Evolutionary conservation across 371 early-diverging fungal species (phyloP), one percentile per base, ranked within the genome.

Genomic region (Syncephalastrum racemosum): DNA sequence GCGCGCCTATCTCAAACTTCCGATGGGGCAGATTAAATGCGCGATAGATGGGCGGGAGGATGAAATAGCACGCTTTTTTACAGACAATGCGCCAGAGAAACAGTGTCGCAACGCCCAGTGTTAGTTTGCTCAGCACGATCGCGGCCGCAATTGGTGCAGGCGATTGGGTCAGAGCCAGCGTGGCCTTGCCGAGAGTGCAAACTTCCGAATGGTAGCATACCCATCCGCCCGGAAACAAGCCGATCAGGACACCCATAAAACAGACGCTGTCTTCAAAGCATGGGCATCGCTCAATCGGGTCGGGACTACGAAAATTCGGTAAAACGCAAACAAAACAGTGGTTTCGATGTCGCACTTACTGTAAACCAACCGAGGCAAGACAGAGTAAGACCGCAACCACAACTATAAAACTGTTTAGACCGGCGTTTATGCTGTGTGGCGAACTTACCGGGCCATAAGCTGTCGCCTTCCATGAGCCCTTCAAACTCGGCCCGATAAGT

Each of bases 211-310:
- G 67, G 12, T 73, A 62, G 54, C 75, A 75, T 6, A 71, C 20
- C 86, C 85, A 86, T 50, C 80, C 79, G 36, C 87, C 89, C 19
- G 85, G 78, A 50, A 86, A 67, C 10, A 89, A 51, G 5, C 92
- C 92, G 54, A 85, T 80, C 18, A 87, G 60, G 0, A 82, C 87
- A 24, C 85, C 88, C 70, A 82, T 81, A 60, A 87, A 88, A n/a
- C 88, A 85, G 25, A 90, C 86, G 58, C 79, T 81, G 67, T 91
- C 91, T 60, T 90, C 89, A 62, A 85, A 89, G 63, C 92, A 92
- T 1, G 92, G 92, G 61, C 92, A 92, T 49, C 84, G 77, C 49
- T 87, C 88, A 40, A 85, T 81, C 0, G 90, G 90, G 60, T 89
- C 85, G 19, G 92, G 90, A 51, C 79, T 78, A 49, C n/a, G 6